Conservation (phyloP, 2,329 filamentous ascomycete species). For the Colletotrichum echinochloae region DNA sequence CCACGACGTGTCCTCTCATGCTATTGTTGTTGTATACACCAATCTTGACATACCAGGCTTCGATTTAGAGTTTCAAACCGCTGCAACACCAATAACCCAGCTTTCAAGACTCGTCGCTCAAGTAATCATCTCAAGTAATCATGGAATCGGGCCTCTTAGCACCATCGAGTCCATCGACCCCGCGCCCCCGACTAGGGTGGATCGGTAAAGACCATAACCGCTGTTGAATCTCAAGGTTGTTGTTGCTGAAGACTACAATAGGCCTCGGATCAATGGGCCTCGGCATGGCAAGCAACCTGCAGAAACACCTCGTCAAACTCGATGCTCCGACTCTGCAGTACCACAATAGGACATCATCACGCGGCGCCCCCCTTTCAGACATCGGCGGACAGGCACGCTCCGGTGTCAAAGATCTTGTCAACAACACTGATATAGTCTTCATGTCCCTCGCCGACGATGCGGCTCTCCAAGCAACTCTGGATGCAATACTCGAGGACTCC, state of each 20-base stretch:
- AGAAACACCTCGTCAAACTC: constrained; percentile 52
- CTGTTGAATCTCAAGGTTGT: not conserved
- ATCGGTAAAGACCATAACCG: constrained; percentile 14
- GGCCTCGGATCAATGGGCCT: constrained; percentile 66
- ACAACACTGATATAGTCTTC: constrained; percentile 51
- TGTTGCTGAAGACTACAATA: not conserved
- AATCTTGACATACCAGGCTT: not conserved
- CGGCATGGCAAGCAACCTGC: constrained; percentile 62
- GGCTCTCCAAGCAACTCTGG: constrained; percentile 51
- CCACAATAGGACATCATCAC: constrained; percentile 61
- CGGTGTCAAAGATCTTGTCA: constrained; percentile 46
- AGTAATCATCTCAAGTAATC: not conserved
- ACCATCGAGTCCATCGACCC: not conserved
- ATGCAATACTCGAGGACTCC: constrained; percentile 45
- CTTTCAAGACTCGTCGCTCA: too few relatives aligned
- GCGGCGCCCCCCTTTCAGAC: constrained; percentile 50
- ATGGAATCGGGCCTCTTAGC: not conserved
- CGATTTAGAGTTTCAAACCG: not conserved
- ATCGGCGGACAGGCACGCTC: constrained; percentile 46
- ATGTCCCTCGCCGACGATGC: constrained; percentile 58
- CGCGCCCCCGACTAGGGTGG: constrained; percentile 34
- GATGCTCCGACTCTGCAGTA: constrained; percentile 50
- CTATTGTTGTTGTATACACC: accelerated
- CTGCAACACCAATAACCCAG: not conserved
- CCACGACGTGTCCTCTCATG: not conserved